Evolutionary conservation across 345 rosid species (phyloP).

Genomic region (Hypericum androsaemum): DNA sequence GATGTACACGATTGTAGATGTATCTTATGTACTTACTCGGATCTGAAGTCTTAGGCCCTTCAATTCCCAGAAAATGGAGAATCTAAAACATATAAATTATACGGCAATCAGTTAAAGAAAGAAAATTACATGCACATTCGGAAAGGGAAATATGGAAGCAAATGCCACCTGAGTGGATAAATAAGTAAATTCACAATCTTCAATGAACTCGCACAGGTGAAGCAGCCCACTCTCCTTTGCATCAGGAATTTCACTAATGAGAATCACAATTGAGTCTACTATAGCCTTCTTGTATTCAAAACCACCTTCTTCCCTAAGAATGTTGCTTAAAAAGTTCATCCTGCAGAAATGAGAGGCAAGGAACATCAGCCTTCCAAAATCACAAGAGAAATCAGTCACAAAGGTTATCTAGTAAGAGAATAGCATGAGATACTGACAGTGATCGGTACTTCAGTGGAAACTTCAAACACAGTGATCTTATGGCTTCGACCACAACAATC

Average conservation of each 20-base stretch:
- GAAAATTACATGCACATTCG: background rate
- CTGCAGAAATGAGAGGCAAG: constrained; percentile 32
- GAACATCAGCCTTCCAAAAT: background rate
- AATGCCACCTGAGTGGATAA: constrained; percentile 82
- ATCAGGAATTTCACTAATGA: constrained; percentile 96
- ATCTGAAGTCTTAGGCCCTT: constrained; percentile 93
- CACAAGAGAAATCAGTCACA: background rate
- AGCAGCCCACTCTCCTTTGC: constrained; percentile 95
- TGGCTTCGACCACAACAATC: constrained; percentile 98
- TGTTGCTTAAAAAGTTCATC: constrained; percentile 98
- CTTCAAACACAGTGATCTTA: constrained; percentile 86
- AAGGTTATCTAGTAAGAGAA: background rate
- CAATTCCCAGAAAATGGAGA: constrained; percentile 92
- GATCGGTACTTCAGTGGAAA: constrained; percentile 95
- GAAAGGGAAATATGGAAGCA: background rate
- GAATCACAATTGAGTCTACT: constrained; percentile 92
- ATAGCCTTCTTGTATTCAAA: constrained; percentile 96
- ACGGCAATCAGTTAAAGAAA: background rate
- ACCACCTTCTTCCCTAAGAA: constrained; percentile 98
- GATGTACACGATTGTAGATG: constrained; percentile 94
- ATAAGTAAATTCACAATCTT: constrained; percentile 99
- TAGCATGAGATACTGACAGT: constrained; percentile 41
- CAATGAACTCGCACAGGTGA: constrained; percentile 97
- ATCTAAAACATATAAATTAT: constrained; percentile 37
- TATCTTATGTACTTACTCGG: constrained; percentile 93